Conservation (phyloP, 306 rosid species). For the Vicia villosa region DNA sequence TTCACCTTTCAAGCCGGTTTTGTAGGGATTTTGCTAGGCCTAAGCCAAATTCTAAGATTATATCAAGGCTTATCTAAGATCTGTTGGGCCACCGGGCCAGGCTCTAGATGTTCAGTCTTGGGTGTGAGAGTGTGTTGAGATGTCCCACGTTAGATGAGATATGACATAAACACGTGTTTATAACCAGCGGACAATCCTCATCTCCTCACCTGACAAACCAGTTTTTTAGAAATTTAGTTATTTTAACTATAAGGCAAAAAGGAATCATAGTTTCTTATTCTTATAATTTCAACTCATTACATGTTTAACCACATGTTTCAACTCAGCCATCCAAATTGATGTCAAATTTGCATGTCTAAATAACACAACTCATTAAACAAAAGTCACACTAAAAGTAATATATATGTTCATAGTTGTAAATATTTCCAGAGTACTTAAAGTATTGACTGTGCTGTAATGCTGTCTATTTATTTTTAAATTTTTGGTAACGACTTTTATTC, state of each 20-base stretch:
- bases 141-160: background rate
- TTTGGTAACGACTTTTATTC: constrained; percentile 19
- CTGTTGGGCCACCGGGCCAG: background rate
- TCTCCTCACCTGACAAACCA: background rate
- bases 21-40: background rate
- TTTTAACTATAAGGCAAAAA: background rate
- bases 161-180: background rate
- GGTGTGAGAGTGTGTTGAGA: background rate
- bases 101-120: background rate
- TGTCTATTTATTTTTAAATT: constrained; percentile 10
- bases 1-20: background rate
- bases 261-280: background rate
- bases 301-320: background rate
- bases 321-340: background rate
- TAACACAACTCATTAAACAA: constrained; percentile 1
- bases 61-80: background rate
- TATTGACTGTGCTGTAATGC: constrained; percentile 11
- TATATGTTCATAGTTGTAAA: background rate
- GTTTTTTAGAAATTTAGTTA: background rate
- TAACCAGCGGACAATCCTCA: background rate
- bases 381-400: background rate
- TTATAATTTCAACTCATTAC: background rate
- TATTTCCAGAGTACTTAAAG: constrained; percentile 20
- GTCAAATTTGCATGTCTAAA: background rate
- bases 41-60: background rate